phyloP scores from a whole-genome alignment of 768 basidiomycete species.

The Auricularia auricula-judae region DNA sequence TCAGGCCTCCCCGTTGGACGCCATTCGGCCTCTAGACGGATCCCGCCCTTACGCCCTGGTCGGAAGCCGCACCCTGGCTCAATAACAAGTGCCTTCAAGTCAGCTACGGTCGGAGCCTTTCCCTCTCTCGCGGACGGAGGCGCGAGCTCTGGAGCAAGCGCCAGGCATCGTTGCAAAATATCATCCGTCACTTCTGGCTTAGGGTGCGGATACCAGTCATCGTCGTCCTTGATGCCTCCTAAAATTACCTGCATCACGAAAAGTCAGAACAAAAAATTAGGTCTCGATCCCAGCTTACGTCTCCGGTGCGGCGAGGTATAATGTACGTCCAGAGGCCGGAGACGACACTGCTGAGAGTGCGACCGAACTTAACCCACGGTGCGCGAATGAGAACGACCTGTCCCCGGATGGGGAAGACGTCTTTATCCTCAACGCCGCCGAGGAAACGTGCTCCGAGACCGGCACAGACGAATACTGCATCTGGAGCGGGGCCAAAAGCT shows the following conservation, averaged over 20 bases:
- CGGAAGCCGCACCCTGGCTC: conserved; percentile 49
- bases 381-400: conserved; percentile 30
- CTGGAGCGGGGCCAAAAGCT: conserved; percentile 12
- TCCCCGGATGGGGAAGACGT: conserved; percentile 12
- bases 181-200: conserved; percentile 50
- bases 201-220: conserved; percentile 64
- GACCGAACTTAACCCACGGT: conserved; percentile 44
- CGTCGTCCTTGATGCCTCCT: conserved; percentile 43
- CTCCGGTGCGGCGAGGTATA: conserved; percentile 50
- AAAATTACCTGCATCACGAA: conserved; percentile 28
- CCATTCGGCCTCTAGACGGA: conserved; percentile 44
- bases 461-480: conserved; percentile 58
- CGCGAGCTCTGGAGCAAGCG: conserved; percentile 15
- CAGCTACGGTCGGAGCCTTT: conserved; percentile 22
- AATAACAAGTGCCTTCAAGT: conserved; percentile 26
- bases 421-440: conserved; percentile 39
- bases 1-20: background rate
- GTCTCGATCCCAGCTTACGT: conserved; percentile 23
- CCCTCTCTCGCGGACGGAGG: conserved; percentile 7
- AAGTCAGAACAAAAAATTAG: no score
- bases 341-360: conserved; percentile 27
- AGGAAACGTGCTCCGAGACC: conserved; percentile 49
- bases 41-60: conserved; percentile 56
- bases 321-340: conserved; percentile 45
- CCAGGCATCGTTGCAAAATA: conserved; percentile 43